Base-by-base conservation (phyloP, 2,329 filamentous ascomycete genomes). In the Trichothecium roseum region DNA sequence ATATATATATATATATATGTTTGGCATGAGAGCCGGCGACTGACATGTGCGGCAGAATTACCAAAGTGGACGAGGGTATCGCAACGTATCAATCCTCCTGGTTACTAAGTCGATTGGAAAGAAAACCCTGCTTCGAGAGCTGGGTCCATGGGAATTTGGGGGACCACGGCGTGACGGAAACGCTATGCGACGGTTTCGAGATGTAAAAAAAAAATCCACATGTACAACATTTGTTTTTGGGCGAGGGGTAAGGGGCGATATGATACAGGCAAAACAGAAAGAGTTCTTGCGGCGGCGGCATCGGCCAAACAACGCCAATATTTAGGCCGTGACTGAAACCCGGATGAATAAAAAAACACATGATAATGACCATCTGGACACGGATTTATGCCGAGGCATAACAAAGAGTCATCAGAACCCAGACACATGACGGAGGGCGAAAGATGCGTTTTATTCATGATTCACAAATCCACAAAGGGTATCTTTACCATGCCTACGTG, bases 21-120 rank as follows among this genome's bases (percentile, higher is more conserved):
- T 15, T 14, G 13, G 30, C 10, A 15, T n/a, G 26, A 9, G 18
- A 29, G 28, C 38, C 36, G 24, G 32, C 27, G 10, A 26, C 15
- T 13, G 16, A 17, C 33, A 22, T 27, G n/a, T 27, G 13, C 17
- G 27, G 35, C 49, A 88, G 84, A 87, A 59, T 62, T 88, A 35
- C 81, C 80, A 38, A 87, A 96, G 66, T 96, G 89, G 89, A 96
- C 89, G 48, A 81, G 88, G 63, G 81, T 96, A 43, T 94, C 85
- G 45, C 89, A 96, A 62, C 72, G 89, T 62, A 56, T 95, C 57
- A 96, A 96, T 61, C 89, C 89, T 39, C 88, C 89, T 32, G 89
- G 89, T 64, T 96, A 89, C 63, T 95, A 78, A 64, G 36, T 35
- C 37, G 28, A 31, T 3, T 15, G 14, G 17, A 8, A 13, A 28